Base-by-base conservation (phyloP, 1,139 yeast genomes). In the Debaryomyces nepalensis region DNA sequence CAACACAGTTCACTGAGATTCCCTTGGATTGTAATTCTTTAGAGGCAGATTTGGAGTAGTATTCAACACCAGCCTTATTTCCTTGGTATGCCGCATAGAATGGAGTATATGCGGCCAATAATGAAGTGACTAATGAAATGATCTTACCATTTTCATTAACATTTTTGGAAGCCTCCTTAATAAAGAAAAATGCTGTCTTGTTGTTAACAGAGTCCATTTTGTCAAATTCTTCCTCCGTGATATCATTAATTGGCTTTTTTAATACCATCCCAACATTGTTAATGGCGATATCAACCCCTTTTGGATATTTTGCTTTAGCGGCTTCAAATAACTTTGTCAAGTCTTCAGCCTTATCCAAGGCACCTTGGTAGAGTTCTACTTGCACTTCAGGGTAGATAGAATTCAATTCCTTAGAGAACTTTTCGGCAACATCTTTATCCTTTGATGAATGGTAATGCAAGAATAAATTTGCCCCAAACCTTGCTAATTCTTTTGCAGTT, bases 201-300 rank as follows among this genome's bases (percentile, higher is more conserved):
- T 81, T 68, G 67, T 83, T 83, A 56, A 75, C 62, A 30, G 61
- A 55, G 52, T 75, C 74, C 82, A 82, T 72, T 15, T 50, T 46
- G 50, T 79, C 84, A 54, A 68, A 83, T 54, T 83, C 87, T 26
- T 63, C 69, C 47, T 77, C 76, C 14, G 77, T 48, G 43, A 73
- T 64, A 10, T 80, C 81, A 36, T 60, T 64, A 43, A 81, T 55
- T 39, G 81, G 77, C 55, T 82, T 82, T 69, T 82, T 82, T 59
- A 83, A 66, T 24, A 83, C 87, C 70, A 64, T 77, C 41, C 88
- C 88, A 26, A 81, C 82, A 49, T 80, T 82, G 65, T 82, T 82
- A 50, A 82, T 70, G 21, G 87, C 88, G 58, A 80, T 72, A 52
- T 83, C 86, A 50, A 79, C 66, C 9, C 70, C 68, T n/a, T 61